A percentile compares a stretch with the other conserved stretches of the same genome.
Evolutionary conservation across 441 rosid genomes (phyloP).

Genomic region (Biscutella laevigata): DNA sequence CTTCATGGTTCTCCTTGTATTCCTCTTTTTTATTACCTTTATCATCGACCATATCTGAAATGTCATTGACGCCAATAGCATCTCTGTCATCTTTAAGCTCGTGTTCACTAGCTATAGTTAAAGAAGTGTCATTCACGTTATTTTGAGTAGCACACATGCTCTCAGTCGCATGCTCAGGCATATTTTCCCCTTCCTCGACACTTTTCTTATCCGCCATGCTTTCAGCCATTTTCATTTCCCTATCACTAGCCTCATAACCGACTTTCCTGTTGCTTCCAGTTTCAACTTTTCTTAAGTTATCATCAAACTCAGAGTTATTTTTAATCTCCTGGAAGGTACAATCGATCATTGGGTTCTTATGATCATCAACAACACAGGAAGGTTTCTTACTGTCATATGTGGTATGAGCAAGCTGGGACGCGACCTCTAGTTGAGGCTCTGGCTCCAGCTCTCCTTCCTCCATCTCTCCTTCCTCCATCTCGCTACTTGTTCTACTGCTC

Average conservation of each 20-base stretch:
- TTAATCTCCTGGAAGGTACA: not conserved
- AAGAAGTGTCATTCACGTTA: constrained; percentile 21
- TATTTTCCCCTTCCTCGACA: constrained; percentile 26
- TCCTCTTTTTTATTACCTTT: constrained; percentile 28
- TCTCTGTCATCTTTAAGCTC: constrained; percentile 27
- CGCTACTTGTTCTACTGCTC: constrained; percentile 57
- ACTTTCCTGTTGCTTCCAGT: constrained; percentile 24
- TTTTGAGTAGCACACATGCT: constrained; percentile 22
- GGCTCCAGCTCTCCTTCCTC: constrained; percentile 96
- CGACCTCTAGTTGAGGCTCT: constrained; percentile 33
- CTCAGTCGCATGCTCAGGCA: constrained; percentile 28
- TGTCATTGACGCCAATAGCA: constrained; percentile 25
- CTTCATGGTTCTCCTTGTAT: constrained; percentile 22
- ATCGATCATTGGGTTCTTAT: not conserved
- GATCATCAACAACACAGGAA: constrained; percentile 18
- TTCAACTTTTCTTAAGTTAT: too few species aligned
- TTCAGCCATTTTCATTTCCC: constrained; percentile 20
- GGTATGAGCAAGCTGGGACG: constrained; percentile 10
- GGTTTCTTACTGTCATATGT: constrained; percentile 13
- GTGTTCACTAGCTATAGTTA: constrained; percentile 25
- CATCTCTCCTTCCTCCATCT: constrained; percentile 99
- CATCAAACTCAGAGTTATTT: constrained; percentile 10
- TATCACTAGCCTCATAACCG: constrained; percentile 27
- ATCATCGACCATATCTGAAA: constrained; percentile 29
- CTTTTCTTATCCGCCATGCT: constrained; percentile 19